Evolutionary conservation across 2,329 filamentous ascomycete genomes (phyloP).

Genomic region (Pseudogymnoascus sp.): DNA sequence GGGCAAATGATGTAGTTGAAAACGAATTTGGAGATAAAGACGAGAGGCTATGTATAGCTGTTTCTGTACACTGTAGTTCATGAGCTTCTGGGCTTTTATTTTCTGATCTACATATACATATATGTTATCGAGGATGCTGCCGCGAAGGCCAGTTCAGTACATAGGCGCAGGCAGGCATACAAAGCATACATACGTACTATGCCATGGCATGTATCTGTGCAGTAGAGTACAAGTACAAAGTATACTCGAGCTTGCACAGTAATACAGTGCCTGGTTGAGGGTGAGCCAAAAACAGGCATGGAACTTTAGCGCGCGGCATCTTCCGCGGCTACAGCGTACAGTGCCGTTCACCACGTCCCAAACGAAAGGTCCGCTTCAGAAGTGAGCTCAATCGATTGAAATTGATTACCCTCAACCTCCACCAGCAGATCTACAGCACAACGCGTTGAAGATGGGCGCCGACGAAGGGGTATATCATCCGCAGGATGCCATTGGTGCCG

Average conservation of each 20-base stretch:
- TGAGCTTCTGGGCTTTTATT: background rate
- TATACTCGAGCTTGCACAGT: background rate
- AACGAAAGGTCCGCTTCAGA: constrained; percentile 2
- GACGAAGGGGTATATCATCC: constrained; percentile 56
- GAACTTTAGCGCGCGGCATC: constrained; percentile 1
- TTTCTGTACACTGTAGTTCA: background rate
- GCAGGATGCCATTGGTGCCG: constrained; percentile 65
- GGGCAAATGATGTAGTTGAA: background rate
- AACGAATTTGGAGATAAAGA: background rate
- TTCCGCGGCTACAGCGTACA: constrained; percentile 7
- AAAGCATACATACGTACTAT: background rate
- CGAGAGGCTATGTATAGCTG: background rate
- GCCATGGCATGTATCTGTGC: background rate
- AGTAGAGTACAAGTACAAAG: background rate
- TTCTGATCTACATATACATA: background rate
- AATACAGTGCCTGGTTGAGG: background rate
- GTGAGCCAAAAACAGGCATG: background rate
- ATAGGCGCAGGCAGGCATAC: background rate
- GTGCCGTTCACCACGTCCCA: background rate
- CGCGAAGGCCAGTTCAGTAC: background rate
- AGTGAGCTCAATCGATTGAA: constrained; percentile 8
- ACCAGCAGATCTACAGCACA: constrained; percentile 6
- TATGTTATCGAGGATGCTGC: background rate
- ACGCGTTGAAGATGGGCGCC: constrained; percentile 37
- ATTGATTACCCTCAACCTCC: background rate